A percentile compares a stretch with the other conserved stretches of the same genome.
Conservation (phyloP, 1,284 basidiomycete genomes). For the Xerocomus cyaneibrunnescens region DNA sequence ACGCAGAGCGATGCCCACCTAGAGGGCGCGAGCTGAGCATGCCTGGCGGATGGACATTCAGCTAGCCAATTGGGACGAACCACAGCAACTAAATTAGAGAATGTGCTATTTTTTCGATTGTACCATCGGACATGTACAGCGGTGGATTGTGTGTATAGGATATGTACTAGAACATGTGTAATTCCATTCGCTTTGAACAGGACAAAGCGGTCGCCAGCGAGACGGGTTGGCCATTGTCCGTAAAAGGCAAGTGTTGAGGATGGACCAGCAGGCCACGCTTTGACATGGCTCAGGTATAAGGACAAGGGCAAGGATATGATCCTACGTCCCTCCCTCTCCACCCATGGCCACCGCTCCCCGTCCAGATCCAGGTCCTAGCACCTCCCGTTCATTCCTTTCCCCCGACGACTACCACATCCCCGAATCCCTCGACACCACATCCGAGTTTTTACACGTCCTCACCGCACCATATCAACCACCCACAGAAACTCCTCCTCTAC, state of each 20-base stretch:
- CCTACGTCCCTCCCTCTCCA: not conserved
- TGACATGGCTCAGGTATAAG: slow-evolving; percentile 34
- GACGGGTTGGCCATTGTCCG: slow-evolving; percentile 28
- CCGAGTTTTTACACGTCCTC: slow-evolving; percentile 34
- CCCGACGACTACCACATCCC: no score
- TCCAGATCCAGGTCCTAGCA: slow-evolving; percentile 22
- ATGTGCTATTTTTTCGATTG: slow-evolving; percentile 12
- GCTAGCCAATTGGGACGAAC: slow-evolving; percentile 9
- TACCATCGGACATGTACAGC: slow-evolving; percentile 25
- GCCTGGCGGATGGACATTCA: slow-evolving; percentile 39
- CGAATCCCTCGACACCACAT: slow-evolving; percentile 24
- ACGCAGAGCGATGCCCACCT: slow-evolving; percentile 12
- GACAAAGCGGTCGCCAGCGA: slow-evolving; percentile 22
- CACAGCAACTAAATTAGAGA: not conserved
- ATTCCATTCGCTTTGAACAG: slow-evolving; percentile 10
- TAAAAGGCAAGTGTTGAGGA: slow-evolving; percentile 37
- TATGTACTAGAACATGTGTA: slow-evolving; percentile 17
- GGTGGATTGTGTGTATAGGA: slow-evolving; percentile 7
- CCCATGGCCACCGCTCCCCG: slow-evolving; percentile 16
- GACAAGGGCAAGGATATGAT: slow-evolving; percentile 17
- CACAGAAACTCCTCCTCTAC: not conserved
- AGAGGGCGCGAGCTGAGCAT: slow-evolving; percentile 33
- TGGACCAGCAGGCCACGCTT: slow-evolving; percentile 27
- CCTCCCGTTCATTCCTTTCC: not conserved
- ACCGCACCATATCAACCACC: slow-evolving; percentile 30